Evolutionary conservation across 177 flowering plant genomes (phyloP), one percentile per base, ranked within the genome.

Genomic region (Vitis hybrid): DNA sequence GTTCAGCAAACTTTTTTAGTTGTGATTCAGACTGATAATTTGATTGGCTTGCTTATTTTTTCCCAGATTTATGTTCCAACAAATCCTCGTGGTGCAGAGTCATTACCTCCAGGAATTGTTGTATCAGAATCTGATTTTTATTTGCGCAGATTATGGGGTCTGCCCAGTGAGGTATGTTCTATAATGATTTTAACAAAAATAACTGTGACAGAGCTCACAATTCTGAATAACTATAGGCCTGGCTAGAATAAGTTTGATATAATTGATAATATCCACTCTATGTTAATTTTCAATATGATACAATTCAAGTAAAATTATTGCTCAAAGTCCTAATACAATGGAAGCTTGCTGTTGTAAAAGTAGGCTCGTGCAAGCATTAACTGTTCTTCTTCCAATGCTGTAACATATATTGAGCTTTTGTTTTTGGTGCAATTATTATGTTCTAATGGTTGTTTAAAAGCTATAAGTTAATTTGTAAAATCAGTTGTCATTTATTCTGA

Each of bases 11-110:
- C 18, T 52, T 71, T n/a, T n/a, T 31, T 26, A 48, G 14, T 51
- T 68, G 8, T 74, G 16, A 48, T 59, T 76, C 13, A 19, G 20
- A 18, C 16, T 61, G 39, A 18, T 59, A 50, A 65, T 13, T 48
- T 68, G 10, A 3, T 63, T 34, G 34, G 15, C 7, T 59, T 72
- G 11, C 68, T 72, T n/a, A 49, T 63, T 59, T 72, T n/a, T 50
- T 72, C 54, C 13, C 88, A 94, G 98, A 86, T 94, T 72, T 80
- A 88, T 84, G 95, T 85, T 74, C 78, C 97, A 59, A 81, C 90
- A 67, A 94, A 94, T 77, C 98, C 98, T 31, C 94, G 88, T 69
- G 98, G 98, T 66, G 97, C 97, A n/a, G 97, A 94, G 82, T 76
- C 82, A 64, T 81, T 94, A 56, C 99, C 99, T 73, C 97, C 99